Percentiles rank a stretch among this genome's conserved stretches.
Evolutionary conservation across 441 rosid species (phyloP).

Genomic region (California macrophylla): DNA sequence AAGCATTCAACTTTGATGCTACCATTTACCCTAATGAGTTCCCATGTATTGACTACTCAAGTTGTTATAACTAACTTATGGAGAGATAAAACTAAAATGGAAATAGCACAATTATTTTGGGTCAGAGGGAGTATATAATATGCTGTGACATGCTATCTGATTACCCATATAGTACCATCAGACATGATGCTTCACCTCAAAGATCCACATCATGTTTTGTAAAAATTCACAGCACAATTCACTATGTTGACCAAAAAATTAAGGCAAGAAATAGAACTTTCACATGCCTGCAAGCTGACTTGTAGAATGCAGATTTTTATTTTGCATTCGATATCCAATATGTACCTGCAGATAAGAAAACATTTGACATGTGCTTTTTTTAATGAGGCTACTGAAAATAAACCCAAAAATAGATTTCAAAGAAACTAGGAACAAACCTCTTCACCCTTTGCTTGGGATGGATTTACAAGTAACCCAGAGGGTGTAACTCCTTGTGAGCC

Average conservation of each 20-base stretch:
- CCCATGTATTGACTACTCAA: neutral
- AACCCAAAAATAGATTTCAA: neutral
- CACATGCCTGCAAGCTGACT: constrained; percentile 53
- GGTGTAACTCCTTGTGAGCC: neutral
- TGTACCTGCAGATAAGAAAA: constrained; percentile 32
- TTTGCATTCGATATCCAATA: constrained; percentile 40
- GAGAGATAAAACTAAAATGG: neutral
- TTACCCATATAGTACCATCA: neutral
- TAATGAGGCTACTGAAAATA: neutral
- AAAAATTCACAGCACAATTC: neutral
- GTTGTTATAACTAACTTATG: neutral
- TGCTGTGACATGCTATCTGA: neutral
- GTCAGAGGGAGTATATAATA: neutral
- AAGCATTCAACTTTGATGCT: too few relatives aligned
- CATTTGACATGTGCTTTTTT: neutral
- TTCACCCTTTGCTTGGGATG: constrained; percentile 2
- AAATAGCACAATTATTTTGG: neutral
- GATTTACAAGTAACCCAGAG: neutral
- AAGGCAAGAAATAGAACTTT: constrained; percentile 7
- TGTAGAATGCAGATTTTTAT: constrained; percentile 34
- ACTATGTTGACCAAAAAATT: neutral
- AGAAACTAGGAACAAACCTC: neutral
- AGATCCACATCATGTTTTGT: neutral
- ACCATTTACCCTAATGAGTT: neutral
- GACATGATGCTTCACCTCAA: neutral